Evolutionary conservation across 306 rosid genomes (phyloP).

Genomic region (Vigna angularis): DNA sequence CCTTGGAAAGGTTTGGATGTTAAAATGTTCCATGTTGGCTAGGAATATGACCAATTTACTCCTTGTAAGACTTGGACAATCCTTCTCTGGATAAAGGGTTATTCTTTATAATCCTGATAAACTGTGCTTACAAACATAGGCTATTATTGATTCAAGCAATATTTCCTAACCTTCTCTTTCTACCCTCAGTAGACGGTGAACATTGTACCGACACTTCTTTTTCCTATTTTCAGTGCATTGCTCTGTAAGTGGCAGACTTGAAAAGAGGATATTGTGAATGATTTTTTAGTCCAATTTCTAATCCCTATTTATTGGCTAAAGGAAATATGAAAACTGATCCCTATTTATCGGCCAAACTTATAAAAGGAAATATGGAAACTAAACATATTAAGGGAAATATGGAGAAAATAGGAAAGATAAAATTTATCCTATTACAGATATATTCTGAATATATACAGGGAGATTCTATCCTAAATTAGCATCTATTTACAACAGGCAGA

Average conservation of each 20-base stretch:
- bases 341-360: no score
- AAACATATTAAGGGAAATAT: no score
- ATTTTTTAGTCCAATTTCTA: no score
- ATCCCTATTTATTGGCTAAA: no score
- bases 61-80: background rate
- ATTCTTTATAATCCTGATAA: background rate
- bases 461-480: background rate
- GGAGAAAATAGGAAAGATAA: background rate
- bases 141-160: slow-evolving; percentile 25
- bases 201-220: no score
- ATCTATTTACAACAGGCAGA: background rate
- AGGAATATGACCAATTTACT: background rate
- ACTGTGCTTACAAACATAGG: background rate
- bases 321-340: no score
- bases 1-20: slow-evolving; percentile 18
- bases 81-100: background rate
- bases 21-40: background rate
- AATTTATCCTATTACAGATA: background rate
- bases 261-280: no score
- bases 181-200: background rate
- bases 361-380: background rate
- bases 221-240: background rate
- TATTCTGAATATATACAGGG: background rate
- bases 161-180: slow-evolving; percentile 21
- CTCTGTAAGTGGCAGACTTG: background rate